These are phyloP conservation scores for Pythium rishiriense DNA, from an alignment of 352 stramenopile genomes.

Conservation along the genomic window DNA sequence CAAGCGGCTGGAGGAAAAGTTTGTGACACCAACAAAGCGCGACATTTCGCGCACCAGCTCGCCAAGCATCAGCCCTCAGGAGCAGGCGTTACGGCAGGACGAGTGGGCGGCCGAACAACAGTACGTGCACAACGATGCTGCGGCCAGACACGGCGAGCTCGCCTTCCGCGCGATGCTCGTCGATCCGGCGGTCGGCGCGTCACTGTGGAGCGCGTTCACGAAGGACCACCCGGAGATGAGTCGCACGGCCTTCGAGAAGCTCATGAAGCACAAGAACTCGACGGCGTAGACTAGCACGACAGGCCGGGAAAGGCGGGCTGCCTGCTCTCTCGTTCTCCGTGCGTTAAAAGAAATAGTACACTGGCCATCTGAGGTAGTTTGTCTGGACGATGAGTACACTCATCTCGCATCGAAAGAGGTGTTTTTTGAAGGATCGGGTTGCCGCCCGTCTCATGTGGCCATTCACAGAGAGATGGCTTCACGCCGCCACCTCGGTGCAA, in stretches of 20 bases:
- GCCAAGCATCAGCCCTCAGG: conserved; percentile 19
- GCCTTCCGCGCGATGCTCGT: conserved; percentile 40
- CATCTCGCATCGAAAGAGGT: too few relatives aligned
- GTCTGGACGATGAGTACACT: too few relatives aligned
- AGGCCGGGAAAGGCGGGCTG: too few relatives aligned
- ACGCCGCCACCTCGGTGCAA: too few relatives aligned
- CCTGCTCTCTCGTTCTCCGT: background rate
- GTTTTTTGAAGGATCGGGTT: too few relatives aligned
- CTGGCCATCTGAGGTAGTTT: too few relatives aligned
- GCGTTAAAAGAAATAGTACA: background rate
- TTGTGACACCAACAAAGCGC: conserved; percentile 23
- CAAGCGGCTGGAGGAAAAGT: conserved; percentile 25
- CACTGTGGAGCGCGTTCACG: conserved; percentile 37
- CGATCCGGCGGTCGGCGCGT: conserved; percentile 27
- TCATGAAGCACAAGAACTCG: conserved; percentile 27
- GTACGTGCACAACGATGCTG: conserved; percentile 34
- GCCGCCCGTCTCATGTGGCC: too few relatives aligned
- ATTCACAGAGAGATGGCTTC: too few relatives aligned
- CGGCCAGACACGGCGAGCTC: conserved; percentile 38
- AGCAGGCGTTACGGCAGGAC: conserved; percentile 28
- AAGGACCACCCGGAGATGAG: conserved; percentile 33
- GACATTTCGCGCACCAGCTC: conserved; percentile 24
- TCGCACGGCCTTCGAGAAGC: conserved; percentile 36
- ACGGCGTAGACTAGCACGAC: background rate
- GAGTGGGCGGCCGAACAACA: conserved; percentile 26